Percentiles rank a stretch among this genome's conserved stretches.
phyloP scores from a whole-genome alignment of 192 early-diverging fungal genomes.

The Paraglomus brasilianum region DNA sequence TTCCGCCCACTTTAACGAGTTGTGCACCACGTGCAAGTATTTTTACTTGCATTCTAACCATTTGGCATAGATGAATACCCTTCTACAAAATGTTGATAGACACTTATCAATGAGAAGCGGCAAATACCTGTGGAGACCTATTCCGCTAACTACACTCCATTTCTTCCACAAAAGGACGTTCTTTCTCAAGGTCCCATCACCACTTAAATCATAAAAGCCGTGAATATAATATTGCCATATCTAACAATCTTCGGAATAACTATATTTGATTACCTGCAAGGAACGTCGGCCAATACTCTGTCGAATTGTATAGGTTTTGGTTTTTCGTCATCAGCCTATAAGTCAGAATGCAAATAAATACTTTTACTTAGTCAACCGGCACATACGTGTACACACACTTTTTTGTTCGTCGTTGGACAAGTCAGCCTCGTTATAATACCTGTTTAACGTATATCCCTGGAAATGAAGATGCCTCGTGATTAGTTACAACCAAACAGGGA shows the following conservation, averaged over 20 bases:
- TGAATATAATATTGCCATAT: too few relatives aligned
- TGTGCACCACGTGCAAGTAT: constrained; percentile 87
- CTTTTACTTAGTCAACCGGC: too few relatives aligned
- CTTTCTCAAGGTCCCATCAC: constrained; percentile 97
- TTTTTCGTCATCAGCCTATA: constrained; percentile 30
- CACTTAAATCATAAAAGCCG: too few relatives aligned
- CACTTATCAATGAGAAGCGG: too few relatives aligned
- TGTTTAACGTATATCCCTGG: constrained; percentile 62
- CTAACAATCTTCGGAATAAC: neutral
- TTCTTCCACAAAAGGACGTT: constrained; percentile 89
- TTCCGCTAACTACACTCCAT: constrained; percentile 75
- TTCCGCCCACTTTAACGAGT: constrained; percentile 85
- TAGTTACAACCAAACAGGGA: constrained; percentile 90
- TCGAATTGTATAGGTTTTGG: constrained; percentile 81
- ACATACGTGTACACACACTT: neutral
- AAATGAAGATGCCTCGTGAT: constrained; percentile 92
- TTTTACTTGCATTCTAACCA: constrained; percentile 67
- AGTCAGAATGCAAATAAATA: constrained; percentile 33
- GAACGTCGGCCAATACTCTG: constrained; percentile 94
- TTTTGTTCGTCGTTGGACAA: neutral
- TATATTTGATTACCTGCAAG: constrained; percentile 61
- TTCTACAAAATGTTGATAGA: neutral
- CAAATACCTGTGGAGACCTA: constrained; percentile 72
- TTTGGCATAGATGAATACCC: neutral
- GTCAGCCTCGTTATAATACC: neutral